Base-by-base conservation (phyloP, 192 early-diverging fungal species). In the Chytriomyces confervae region DNA sequence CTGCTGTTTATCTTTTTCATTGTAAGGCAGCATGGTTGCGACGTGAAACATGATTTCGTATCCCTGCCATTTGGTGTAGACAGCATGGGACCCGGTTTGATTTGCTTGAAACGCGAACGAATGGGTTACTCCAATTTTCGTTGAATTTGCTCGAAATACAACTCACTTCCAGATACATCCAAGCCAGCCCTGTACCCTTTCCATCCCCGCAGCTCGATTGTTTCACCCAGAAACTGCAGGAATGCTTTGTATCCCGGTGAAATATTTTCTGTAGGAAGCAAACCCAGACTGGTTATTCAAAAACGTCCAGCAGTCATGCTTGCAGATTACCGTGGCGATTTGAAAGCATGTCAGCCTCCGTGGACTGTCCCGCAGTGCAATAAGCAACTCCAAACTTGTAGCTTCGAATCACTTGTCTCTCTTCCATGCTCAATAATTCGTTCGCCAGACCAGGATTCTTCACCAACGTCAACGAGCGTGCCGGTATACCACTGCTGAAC, bases 301-400 rank as follows among this genome's bases (percentile, higher is more conserved):
- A 27, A 57, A 57, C 16, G 53, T 13, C 16, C 16, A 57, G 13
- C 53, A 57, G 1, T 57, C 13, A 36, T 36, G 36, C 1, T 36
- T 36, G 36, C 0, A 57, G 53, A n/a, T 57, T 81, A 76, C 85
- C 85, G 69, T 85, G 78, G 53, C 86, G 75, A 79, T 94, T 94
- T 29, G 82, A 78, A 69, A 94, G 91, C 93, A 92, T 92, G 68
- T 95, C 91, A 66, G 91, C 91, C 81, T 95, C 94, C 50, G 83
- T 91, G 20, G 85, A 85, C 79, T 95, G 94, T 7, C 89, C 88
- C n/a, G 87, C 81, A 45, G 73, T 86, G 6, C 93, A 83, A 75
- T 91, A 86, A n/a, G 90, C 86, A 5, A 95, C 91, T n/a, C 94
- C 94, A 87, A 95, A 91, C 73, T 95, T 95, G 82, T 93, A 95